These are phyloP conservation scores for Tetrahymena elliotti DNA, from an alignment of 73 alveolate genomes.

Conservation along the genomic window DNA sequence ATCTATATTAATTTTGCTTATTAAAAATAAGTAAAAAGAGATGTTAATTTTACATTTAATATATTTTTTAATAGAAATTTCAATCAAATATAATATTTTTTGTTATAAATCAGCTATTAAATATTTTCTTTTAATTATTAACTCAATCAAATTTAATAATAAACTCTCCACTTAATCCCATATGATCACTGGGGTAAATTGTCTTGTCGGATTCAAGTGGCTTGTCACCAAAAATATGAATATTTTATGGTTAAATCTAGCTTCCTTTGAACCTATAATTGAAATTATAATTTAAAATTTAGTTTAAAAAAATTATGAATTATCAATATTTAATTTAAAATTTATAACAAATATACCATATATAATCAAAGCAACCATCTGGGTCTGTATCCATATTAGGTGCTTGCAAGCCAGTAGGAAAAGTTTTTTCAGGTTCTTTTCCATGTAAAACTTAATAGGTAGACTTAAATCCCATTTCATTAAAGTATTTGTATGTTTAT, in stretches of 20 bases:
- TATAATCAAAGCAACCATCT: conserved; percentile 58
- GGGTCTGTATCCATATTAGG: conserved; percentile 73
- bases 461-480: conserved; percentile 43
- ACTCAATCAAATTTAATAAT: background rate
- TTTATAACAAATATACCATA: too few relatives aligned
- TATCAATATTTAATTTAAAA: too few relatives aligned
- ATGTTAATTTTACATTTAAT: too few relatives aligned
- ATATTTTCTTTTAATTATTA: too few relatives aligned
- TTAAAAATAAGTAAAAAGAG: too few relatives aligned
- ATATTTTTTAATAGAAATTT: too few relatives aligned
- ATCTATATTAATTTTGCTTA: too few relatives aligned
- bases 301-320: background rate
- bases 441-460: conserved; percentile 36
- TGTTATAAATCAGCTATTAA: too few relatives aligned
- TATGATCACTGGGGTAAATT: conserved; percentile 36
- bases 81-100: too few relatives aligned
- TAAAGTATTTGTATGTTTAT: conserved; percentile 29
- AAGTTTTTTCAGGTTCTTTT: conserved; percentile 65
- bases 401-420: conserved; percentile 72
- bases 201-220: conserved; percentile 1
- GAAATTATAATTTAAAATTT: background rate
- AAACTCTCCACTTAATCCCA: conserved; percentile 10
- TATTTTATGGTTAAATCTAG: background rate
- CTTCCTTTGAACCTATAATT: background rate
- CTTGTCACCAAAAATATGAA: background rate